phyloP scores from a whole-genome alignment of 1,284 basidiomycete genomes.

The Sphaerobolus stellatus region DNA sequence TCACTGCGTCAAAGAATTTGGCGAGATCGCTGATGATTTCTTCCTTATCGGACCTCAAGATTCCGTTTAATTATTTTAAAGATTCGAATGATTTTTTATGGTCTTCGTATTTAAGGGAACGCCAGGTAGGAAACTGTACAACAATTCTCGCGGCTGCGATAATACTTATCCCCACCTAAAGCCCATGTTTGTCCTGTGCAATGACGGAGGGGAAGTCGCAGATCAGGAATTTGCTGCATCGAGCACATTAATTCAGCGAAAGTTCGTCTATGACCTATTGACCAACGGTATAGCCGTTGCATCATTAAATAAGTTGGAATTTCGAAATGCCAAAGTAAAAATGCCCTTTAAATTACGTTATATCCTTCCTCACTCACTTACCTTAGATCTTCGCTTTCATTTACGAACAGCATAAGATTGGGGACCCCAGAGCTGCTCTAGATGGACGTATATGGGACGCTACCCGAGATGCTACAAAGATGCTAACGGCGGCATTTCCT shows the following conservation, averaged over 20 bases:
- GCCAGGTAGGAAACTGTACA: constrained; percentile 35
- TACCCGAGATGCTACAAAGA: too few species aligned
- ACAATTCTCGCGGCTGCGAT: neutral
- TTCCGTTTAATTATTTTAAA: constrained; percentile 46
- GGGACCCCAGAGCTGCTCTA: too few species aligned
- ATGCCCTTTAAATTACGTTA: neutral
- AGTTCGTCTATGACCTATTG: constrained; percentile 49
- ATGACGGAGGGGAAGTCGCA: constrained; percentile 46
- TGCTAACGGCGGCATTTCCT: too few species aligned
- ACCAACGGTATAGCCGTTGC: constrained; percentile 50
- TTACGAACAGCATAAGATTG: too few species aligned
- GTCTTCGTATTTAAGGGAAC: constrained; percentile 41
- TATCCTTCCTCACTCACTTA: neutral
- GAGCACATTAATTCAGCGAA: constrained; percentile 46
- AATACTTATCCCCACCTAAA: constrained; percentile 22
- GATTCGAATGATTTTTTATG: constrained; percentile 48
- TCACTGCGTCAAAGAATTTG: constrained; percentile 46
- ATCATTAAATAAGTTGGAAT: constrained; percentile 51
- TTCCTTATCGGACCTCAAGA: constrained; percentile 44
- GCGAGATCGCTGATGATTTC: constrained; percentile 52
- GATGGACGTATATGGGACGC: too few species aligned
- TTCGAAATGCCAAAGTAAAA: constrained; percentile 61
- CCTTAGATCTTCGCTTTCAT: constrained; percentile 49
- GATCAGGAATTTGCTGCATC: constrained; percentile 24
- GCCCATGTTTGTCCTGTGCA: constrained; percentile 67